Evolutionary conservation across 306 rosid species (phyloP).

Genomic region (Quillaja saponaria): DNA sequence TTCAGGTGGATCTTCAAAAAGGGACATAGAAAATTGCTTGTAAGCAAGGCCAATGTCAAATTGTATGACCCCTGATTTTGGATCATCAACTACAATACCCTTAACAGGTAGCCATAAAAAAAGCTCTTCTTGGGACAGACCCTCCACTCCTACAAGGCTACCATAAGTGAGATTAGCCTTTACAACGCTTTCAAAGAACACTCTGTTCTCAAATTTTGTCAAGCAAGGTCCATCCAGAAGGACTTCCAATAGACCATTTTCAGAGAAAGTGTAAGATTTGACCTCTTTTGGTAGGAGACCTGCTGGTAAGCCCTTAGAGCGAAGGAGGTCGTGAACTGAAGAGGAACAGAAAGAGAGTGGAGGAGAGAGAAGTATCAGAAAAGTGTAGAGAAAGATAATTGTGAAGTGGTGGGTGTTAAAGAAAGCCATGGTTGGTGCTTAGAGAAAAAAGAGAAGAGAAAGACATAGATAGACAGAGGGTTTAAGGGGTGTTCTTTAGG

Average conservation of each 20-base stretch:
- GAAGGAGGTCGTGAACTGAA: conserved; percentile 70
- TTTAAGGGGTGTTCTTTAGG: conserved; percentile 31
- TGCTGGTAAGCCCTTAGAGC: conserved; percentile 74
- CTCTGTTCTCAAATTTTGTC: conserved; percentile 76
- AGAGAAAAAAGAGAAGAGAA: conserved; percentile 36
- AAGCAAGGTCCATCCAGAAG: conserved; percentile 75
- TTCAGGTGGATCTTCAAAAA: conserved; percentile 86
- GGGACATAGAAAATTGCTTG: conserved; percentile 76
- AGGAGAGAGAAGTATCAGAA: conserved; percentile 23
- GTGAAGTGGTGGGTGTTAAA: conserved; percentile 28
- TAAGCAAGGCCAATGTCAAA: conserved; percentile 88
- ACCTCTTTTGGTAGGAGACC: conserved; percentile 78
- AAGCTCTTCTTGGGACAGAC: conserved; percentile 80
- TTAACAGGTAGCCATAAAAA: conserved; percentile 89
- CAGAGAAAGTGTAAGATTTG: conserved; percentile 61
- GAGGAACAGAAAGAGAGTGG: conserved; percentile 31
- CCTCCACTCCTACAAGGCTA: conserved; percentile 77
- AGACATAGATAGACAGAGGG: conserved; percentile 26
- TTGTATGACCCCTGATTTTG: conserved; percentile 70
- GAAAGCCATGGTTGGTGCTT: conserved; percentile 45
- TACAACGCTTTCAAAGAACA: conserved; percentile 60
- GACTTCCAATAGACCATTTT: conserved; percentile 67
- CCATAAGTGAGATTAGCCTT: conserved; percentile 85
- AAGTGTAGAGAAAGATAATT: conserved; percentile 15
- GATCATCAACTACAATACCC: conserved; percentile 78